Evolutionary conservation across 306 rosid genomes (phyloP).

Genomic region (Vachellia collinsii): DNA sequence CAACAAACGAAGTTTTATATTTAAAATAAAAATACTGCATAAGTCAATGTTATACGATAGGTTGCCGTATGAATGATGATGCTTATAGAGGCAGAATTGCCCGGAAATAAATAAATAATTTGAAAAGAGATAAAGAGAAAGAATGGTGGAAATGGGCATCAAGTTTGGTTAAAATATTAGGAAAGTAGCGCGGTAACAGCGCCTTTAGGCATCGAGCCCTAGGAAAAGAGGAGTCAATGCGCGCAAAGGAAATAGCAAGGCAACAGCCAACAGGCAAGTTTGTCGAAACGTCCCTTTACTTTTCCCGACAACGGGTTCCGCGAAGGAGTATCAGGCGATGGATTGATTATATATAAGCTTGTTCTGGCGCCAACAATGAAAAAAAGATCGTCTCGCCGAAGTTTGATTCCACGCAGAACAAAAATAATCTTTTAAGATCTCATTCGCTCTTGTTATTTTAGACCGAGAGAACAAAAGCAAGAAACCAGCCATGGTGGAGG

Average conservation of each 20-base stretch:
- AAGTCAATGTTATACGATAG: too few species aligned
- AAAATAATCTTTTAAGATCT: not conserved
- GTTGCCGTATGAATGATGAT: too few species aligned
- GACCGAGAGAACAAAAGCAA: not conserved
- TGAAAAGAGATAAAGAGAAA: not conserved
- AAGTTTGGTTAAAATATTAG: not conserved
- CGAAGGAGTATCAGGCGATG: not conserved
- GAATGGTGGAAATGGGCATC: not conserved
- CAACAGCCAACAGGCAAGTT: not conserved
- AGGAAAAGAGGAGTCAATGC: not conserved
- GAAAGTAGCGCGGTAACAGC: too few species aligned
- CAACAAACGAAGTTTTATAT: too few species aligned
- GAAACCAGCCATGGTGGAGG: slow-evolving; percentile 14
- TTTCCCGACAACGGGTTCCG: not conserved
- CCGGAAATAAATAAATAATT: not conserved
- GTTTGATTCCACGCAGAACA: not conserved
- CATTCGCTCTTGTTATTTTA: not conserved
- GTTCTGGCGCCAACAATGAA: not conserved
- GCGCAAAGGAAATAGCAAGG: not conserved
- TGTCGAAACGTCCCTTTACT: not conserved
- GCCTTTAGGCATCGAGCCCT: too few species aligned
- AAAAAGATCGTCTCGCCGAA: not conserved
- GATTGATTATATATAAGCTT: too few species aligned
- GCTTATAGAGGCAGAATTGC: not conserved
- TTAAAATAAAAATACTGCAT: too few species aligned